A percentile compares a stretch with the other conserved stretches of the same genome.
These are phyloP conservation scores for Fusarium brachygibbosum DNA, from an alignment of 2,329 filamentous ascomycete species.

Conservation along the genomic window DNA sequence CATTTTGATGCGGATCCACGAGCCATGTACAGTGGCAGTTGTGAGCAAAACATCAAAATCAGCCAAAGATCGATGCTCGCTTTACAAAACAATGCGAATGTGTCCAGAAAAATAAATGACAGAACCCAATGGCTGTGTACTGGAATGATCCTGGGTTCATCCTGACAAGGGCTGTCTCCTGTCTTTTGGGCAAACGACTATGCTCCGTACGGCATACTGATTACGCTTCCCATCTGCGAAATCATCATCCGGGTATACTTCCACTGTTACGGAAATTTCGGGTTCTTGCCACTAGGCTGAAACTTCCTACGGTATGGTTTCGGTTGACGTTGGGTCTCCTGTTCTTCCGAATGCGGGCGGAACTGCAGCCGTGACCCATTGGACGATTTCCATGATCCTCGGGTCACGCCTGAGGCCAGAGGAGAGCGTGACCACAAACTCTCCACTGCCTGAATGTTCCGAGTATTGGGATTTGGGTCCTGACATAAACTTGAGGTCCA, in stretches of 20 bases:
- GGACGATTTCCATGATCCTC: conserved; percentile 24
- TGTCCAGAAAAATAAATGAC: background rate
- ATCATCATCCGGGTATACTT: background rate
- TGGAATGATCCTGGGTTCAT: background rate
- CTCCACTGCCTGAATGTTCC: conserved; percentile 19
- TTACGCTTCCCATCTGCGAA: background rate
- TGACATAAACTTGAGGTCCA: conserved; percentile 32
- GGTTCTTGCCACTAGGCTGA: conserved; percentile 10
- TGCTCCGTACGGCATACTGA: conserved; percentile 8
- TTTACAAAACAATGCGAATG: conserved; percentile 1
- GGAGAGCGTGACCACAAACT: conserved; percentile 21
- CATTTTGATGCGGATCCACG: conserved; percentile 2
- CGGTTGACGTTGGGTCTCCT: conserved; percentile 7
- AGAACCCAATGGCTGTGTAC: background rate
- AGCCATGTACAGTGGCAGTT: background rate
- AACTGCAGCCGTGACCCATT: conserved; percentile 12
- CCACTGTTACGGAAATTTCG: background rate
- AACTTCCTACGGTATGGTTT: conserved; percentile 1
- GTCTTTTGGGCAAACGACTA: conserved; percentile 14
- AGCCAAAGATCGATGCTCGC: background rate
- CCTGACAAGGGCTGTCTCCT: conserved; percentile 8
- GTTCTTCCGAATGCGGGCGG: conserved; percentile 1
- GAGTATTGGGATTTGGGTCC: conserved; percentile 25
- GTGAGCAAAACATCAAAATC: background rate
- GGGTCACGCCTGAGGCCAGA: conserved; percentile 16